These are phyloP conservation scores for Dictyostelium intermedium DNA, from an alignment of 78 protist genomes.

Conservation along the genomic window DNA sequence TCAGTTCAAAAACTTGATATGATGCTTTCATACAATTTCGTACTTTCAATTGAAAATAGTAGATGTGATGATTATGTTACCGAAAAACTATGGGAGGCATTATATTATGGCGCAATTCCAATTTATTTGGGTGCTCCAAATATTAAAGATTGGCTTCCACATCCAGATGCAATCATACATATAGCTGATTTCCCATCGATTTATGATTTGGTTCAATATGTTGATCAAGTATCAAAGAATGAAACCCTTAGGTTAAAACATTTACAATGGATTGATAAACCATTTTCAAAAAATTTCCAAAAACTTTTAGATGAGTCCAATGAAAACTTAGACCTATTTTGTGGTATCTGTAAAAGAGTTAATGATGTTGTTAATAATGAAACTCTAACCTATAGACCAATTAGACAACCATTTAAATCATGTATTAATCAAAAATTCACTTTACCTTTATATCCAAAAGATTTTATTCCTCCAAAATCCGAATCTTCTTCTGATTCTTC, in stretches of 20 bases:
- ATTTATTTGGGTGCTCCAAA: slow-evolving; percentile 78
- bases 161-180: slow-evolving; percentile 30
- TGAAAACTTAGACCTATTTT: background rate
- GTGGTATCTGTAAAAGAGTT: background rate
- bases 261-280: slow-evolving; percentile 16
- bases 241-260: slow-evolving; percentile 20
- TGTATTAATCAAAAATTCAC: background rate
- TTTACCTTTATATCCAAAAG: background rate
- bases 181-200: slow-evolving; percentile 29
- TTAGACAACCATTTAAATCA: background rate
- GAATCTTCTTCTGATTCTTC: background rate
- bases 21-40: background rate
- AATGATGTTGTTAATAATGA: background rate
- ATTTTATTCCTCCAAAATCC: background rate
- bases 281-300: background rate
- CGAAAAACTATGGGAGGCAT: slow-evolving; percentile 6
- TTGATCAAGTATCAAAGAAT: background rate
- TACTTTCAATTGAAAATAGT: background rate
- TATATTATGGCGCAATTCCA: slow-evolving; percentile 2
- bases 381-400: background rate
- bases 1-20: background rate
- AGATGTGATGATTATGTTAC: background rate
- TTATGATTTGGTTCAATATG: background rate
- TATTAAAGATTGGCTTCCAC: slow-evolving; percentile 12
- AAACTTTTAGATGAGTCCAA: background rate